Evolutionary conservation across 2,329 filamentous ascomycete species (phyloP).

Genomic region (Lasiodiplodia sp.): DNA sequence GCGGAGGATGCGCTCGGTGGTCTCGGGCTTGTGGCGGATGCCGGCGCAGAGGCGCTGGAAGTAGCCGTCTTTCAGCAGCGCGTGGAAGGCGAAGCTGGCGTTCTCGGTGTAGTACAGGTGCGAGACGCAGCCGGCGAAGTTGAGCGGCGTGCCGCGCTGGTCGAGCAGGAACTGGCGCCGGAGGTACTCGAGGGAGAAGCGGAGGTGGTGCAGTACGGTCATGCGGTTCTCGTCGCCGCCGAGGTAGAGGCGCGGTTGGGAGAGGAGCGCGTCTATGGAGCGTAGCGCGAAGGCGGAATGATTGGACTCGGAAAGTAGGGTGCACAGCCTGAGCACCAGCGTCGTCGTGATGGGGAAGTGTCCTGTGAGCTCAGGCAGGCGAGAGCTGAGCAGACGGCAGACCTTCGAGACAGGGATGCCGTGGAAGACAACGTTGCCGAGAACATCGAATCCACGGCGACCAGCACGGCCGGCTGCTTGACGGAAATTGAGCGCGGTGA

Average conservation of each 20-base stretch:
- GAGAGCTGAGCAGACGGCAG: slow-evolving; percentile 73
- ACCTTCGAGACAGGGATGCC: slow-evolving; percentile 67
- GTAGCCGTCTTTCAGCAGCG: slow-evolving; percentile 73
- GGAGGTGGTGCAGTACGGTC: slow-evolving; percentile 75
- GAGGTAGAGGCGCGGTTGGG: slow-evolving; percentile 73
- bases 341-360: slow-evolving; percentile 82
- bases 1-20: slow-evolving; percentile 59
- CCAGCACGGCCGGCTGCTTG: slow-evolving; percentile 81
- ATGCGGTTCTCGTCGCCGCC: slow-evolving; percentile 72
- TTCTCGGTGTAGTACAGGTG: slow-evolving; percentile 82
- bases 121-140: slow-evolving; percentile 74
- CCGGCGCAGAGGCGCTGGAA: slow-evolving; percentile 69
- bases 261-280: slow-evolving; percentile 71
- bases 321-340: slow-evolving; percentile 72
- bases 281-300: slow-evolving; percentile 67
- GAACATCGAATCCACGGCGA: slow-evolving; percentile 78
- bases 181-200: slow-evolving; percentile 83
- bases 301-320: slow-evolving; percentile 70
- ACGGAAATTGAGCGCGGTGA: slow-evolving; percentile 78
- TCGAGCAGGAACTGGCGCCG: slow-evolving; percentile 72
- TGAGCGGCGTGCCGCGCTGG: slow-evolving; percentile 67
- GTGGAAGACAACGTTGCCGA: slow-evolving; percentile 83
- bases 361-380: slow-evolving; percentile 75
- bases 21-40: slow-evolving; percentile 58
- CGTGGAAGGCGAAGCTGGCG: slow-evolving; percentile 77